Base-by-base conservation (phyloP, 768 basidiomycete species). In the Podaxis mareebaensis region DNA sequence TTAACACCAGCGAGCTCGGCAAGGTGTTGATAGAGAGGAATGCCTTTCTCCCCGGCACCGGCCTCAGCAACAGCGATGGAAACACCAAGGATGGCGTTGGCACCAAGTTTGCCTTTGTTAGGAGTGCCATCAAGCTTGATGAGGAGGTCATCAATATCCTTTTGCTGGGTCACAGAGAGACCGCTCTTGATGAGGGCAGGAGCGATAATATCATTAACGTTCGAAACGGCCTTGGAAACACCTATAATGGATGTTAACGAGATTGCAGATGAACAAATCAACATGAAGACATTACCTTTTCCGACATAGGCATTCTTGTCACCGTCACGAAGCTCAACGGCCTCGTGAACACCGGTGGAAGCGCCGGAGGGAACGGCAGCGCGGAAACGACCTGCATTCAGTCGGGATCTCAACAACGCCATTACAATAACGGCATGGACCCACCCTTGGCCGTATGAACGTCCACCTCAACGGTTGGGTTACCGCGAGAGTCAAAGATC, bases 401-500 rank as follows among this genome's bases (percentile, higher is more conserved):
- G 17, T 44, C 38, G 55, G 24, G 26, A 53, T 49, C 38, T 40
- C 55, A 22, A 51, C 46, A 40, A 58, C 49, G 22, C 30, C 30
- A 33, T 49, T 20, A 2, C 7, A 4, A 49, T 33, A 28, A 22
- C n/a, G 17, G 40, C 26, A 58, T 60, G 58, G 60, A 63, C 63
- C 66, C 71, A 92, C 95, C 95, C 85, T 95, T 94, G 48, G 73
- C 84, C 65, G 96, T 98, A 85, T 84, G 75, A 72, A 96, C 80
- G 75, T 96, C 93, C 74, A 95, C 93, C 80, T 95, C 95, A 74
- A 97, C 93, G 72, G 95, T 96, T 71, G 93, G 95, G 86, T 98
- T 95, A 71, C 95, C 96, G 74, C 96, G 94, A 74, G 95, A 98
- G 85, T 99, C 96, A 77, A 97, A 99, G 88, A 99, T 96, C 96